Evolutionary conservation across 2,329 filamentous ascomycete species (phyloP).

Genomic region (Xylaria polymorpha): DNA sequence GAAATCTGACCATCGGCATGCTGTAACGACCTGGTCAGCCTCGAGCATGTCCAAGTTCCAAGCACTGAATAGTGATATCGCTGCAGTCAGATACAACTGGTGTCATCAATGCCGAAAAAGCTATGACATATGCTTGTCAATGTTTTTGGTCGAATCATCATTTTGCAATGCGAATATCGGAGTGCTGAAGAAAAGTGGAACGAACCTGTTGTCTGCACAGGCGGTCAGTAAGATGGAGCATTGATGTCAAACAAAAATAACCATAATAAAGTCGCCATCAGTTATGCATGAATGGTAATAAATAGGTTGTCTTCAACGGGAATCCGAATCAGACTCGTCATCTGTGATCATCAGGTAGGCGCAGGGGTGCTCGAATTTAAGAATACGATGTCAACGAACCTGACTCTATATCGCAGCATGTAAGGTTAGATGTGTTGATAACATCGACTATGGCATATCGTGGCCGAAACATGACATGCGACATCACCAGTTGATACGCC

Average conservation of each 20-base stretch:
- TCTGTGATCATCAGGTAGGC: conserved; percentile 65
- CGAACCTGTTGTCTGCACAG: conserved; percentile 31
- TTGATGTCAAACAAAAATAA: background rate
- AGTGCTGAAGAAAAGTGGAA: conserved; percentile 22
- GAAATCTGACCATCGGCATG: background rate
- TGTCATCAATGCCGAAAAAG: conserved; percentile 65
- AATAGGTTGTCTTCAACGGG: conserved; percentile 70
- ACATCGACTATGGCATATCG: background rate
- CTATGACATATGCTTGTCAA: conserved; percentile 99
- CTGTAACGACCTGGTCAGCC: conserved; percentile 48
- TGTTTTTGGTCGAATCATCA: conserved; percentile 85
- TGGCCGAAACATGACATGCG: background rate
- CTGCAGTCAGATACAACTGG: conserved; percentile 58
- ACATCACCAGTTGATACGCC: background rate
- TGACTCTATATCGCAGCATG: background rate
- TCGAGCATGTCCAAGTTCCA: conserved; percentile 8
- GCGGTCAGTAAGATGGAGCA: conserved; percentile 30
- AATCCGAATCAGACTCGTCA: conserved; percentile 74
- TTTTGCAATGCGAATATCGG: conserved; percentile 51
- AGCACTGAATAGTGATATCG: conserved; percentile 34
- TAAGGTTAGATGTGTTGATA: background rate
- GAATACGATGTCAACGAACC: conserved; percentile 26
- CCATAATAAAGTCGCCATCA: conserved; percentile 40
- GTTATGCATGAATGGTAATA: conserved; percentile 69
- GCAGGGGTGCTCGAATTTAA: conserved; percentile 17